A percentile compares a stretch with the other conserved stretches of the same genome.
Conservation (phyloP, 352 stramenopile species). For the Hyaloperonospora brassicae region DNA sequence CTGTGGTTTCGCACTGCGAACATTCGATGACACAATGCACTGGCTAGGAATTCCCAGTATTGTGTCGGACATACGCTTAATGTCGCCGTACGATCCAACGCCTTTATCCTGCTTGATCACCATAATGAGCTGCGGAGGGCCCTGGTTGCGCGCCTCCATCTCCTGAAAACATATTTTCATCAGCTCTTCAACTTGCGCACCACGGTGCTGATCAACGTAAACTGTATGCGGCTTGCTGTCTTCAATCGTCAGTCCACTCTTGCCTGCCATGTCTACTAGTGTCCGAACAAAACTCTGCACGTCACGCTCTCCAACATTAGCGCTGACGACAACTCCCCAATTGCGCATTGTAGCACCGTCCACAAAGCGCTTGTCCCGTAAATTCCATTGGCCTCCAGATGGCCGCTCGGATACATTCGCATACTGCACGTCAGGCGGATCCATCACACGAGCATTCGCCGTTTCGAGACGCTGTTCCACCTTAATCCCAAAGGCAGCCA, state of each 20-base stretch:
- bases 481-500: conserved; percentile 54
- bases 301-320: conserved; percentile 28
- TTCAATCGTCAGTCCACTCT: conserved; percentile 34
- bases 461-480: conserved; percentile 45
- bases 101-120: conserved; percentile 46
- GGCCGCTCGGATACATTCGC: conserved; percentile 51
- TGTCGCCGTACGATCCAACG: conserved; percentile 44
- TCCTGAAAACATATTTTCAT: conserved; percentile 53
- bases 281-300: conserved; percentile 38
- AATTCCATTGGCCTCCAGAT: conserved; percentile 59
- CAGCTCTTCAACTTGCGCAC: conserved; percentile 41
- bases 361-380: conserved; percentile 66
- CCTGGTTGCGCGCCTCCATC: conserved; percentile 27
- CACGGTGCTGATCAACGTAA: conserved; percentile 30
- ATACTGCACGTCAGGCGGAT: conserved; percentile 60
- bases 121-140: conserved; percentile 47
- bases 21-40: conserved; percentile 50
- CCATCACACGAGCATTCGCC: conserved; percentile 40
- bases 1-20: conserved; percentile 34
- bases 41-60: conserved; percentile 62
- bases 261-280: conserved; percentile 30
- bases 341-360: conserved; percentile 37
- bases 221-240: conserved; percentile 36
- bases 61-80: conserved; percentile 69
- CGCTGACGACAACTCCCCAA: conserved; percentile 51